Evolutionary conservation across 768 basidiomycete genomes (phyloP).

Genomic region (Rhizopogon vulgaris): DNA sequence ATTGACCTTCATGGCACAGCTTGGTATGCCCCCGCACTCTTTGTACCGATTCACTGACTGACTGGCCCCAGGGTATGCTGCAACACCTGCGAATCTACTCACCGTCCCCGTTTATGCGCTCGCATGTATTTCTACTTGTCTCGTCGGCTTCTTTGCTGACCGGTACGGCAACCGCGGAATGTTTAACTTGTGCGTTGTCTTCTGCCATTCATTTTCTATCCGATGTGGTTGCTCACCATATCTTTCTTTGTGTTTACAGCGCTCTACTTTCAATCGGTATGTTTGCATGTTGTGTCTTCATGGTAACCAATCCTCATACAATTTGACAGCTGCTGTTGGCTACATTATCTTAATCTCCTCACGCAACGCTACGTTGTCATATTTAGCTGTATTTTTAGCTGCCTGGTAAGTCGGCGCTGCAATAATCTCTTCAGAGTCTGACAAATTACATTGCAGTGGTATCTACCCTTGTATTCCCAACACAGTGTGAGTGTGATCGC

Average conservation of each 20-base stretch:
- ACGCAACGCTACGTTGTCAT: constrained; percentile 56
- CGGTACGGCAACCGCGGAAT: constrained; percentile 52
- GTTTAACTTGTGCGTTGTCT: constrained; percentile 51
- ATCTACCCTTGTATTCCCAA: constrained; percentile 72
- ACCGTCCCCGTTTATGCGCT: constrained; percentile 73
- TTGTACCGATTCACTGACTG: not conserved
- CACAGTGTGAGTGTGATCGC: constrained; percentile 37
- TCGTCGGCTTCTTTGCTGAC: constrained; percentile 60
- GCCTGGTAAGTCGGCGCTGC: constrained; percentile 41
- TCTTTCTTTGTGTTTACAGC: constrained; percentile 15
- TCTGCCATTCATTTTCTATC: not conserved
- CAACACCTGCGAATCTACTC: constrained; percentile 68
- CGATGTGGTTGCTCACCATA: constrained; percentile 26
- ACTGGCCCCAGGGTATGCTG: constrained; percentile 45
- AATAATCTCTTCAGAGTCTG: not conserved
- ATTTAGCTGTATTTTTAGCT: constrained; percentile 67
- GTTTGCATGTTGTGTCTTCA: not conserved
- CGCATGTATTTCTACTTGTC: constrained; percentile 62
- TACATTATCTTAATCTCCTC: constrained; percentile 69
- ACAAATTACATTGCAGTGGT: constrained; percentile 35
- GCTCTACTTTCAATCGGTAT: constrained; percentile 22
- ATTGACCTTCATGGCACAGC: constrained; percentile 18
- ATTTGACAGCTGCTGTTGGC: constrained; percentile 42
- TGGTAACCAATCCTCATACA: constrained; percentile 5
- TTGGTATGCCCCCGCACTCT: constrained; percentile 27